Evolutionary conservation across 2,329 filamentous ascomycete genomes (phyloP).

Genomic region (Coniochaeta sp.): DNA sequence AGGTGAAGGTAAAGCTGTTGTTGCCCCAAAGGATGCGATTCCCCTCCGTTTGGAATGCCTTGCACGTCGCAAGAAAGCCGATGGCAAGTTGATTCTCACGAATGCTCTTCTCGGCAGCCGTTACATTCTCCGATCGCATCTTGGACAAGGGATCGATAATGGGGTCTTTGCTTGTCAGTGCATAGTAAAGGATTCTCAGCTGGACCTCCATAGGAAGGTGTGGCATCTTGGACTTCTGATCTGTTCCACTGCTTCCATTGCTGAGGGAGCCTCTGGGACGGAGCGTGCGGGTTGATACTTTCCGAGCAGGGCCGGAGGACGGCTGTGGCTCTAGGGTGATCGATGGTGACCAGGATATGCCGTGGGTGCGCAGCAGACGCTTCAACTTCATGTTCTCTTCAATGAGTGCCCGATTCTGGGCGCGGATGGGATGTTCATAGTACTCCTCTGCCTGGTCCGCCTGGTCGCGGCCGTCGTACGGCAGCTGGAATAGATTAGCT

Average conservation of each 20-base stretch:
- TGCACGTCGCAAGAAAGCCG: slow-evolving; percentile 44
- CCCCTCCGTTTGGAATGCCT: slow-evolving; percentile 40
- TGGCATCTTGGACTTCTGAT: slow-evolving; percentile 20
- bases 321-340: slow-evolving; percentile 14
- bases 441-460: slow-evolving; percentile 39
- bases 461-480: slow-evolving; percentile 45
- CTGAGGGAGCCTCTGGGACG: neutral
- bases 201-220: slow-evolving; percentile 45
- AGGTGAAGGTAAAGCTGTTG: slow-evolving; percentile 48
- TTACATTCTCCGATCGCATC: slow-evolving; percentile 32
- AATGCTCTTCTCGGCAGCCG: slow-evolving; percentile 32
- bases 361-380: slow-evolving; percentile 41
- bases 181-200: slow-evolving; percentile 42
- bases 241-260: neutral
- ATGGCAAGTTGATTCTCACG: slow-evolving; percentile 40
- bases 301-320: slow-evolving; percentile 5
- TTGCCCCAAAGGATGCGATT: slow-evolving; percentile 40
- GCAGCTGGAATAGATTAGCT: slow-evolving; percentile 10
- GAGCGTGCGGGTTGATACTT: neutral
- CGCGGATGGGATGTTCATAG: slow-evolving; percentile 41
- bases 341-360: slow-evolving; percentile 40
- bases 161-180: slow-evolving; percentile 38
- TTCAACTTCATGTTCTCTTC: slow-evolving; percentile 44
- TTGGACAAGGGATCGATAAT: slow-evolving; percentile 48
- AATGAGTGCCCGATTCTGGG: slow-evolving; percentile 33